These are phyloP conservation scores for Fraxinus greggii DNA, from an alignment of 305 asterid species.

Conservation along the genomic window DNA sequence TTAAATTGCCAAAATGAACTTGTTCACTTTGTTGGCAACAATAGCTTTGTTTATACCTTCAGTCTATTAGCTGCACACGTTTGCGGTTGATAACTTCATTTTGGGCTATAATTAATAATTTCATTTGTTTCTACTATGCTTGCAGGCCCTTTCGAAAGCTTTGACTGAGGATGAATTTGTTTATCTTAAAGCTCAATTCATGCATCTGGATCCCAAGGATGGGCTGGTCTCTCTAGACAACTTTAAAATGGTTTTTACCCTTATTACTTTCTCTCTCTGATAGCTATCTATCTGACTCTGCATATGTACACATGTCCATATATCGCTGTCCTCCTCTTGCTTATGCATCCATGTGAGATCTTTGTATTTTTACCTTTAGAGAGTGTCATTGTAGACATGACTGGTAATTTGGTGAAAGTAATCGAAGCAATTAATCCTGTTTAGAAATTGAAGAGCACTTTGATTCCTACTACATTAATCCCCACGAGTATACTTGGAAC, in stretches of 20 bases:
- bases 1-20: neutral
- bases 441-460: neutral
- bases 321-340: neutral
- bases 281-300: neutral
- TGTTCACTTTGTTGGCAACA: neutral
- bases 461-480: neutral
- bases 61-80: neutral
- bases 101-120: neutral
- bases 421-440: neutral
- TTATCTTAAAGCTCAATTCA: slow-evolving; percentile 82
- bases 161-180: slow-evolving; percentile 76
- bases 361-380: neutral
- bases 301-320: neutral
- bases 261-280: neutral
- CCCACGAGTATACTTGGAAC: neutral
- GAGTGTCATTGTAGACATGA: neutral
- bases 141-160: slow-evolving; percentile 87
- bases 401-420: neutral
- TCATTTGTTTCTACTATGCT: slow-evolving; percentile 10
- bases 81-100: neutral
- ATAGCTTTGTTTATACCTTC: neutral
- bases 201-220: slow-evolving; percentile 86
- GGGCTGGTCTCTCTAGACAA: slow-evolving; percentile 72
- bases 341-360: neutral
- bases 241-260: slow-evolving; percentile 55